Conservation (phyloP, 1,284 basidiomycete species). For the Tilletia setariae region DNA sequence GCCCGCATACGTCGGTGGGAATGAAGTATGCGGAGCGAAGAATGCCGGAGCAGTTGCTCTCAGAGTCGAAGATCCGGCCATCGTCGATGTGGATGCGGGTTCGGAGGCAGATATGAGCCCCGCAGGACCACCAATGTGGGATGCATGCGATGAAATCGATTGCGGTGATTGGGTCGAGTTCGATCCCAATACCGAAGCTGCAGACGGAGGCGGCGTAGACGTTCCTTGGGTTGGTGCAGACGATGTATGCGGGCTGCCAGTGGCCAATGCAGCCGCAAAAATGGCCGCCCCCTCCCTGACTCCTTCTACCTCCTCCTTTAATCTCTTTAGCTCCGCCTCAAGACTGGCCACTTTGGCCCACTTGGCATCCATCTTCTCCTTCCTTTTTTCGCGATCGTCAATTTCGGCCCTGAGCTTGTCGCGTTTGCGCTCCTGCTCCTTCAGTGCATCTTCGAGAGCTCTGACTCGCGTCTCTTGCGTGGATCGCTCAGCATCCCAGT, state of each 20-base stretch:
- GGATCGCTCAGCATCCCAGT: background rate
- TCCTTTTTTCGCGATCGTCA: background rate
- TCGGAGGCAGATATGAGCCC: background rate
- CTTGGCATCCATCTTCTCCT: background rate
- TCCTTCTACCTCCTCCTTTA: background rate
- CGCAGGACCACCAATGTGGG: no score
- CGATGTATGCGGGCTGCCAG: background rate
- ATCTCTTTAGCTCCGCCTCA: background rate
- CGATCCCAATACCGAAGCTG: no score
- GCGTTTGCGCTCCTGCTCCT: constrained; percentile 1
- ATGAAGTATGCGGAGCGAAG: background rate
- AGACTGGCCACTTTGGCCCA: constrained; percentile 14
- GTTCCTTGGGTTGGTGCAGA: no score
- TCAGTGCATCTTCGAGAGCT: background rate
- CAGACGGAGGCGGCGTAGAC: no score
- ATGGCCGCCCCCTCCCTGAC: background rate
- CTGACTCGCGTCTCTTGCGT: background rate
- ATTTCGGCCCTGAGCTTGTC: constrained; percentile 1
- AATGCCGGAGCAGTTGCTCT: constrained; percentile 2
- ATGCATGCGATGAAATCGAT: no score
- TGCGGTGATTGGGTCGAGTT: no score
- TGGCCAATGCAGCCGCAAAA: background rate
- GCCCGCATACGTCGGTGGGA: background rate
- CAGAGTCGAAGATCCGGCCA: background rate
- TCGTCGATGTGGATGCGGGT: background rate